Base-by-base conservation (phyloP, 345 rosid species). In the Turritis glabra region DNA sequence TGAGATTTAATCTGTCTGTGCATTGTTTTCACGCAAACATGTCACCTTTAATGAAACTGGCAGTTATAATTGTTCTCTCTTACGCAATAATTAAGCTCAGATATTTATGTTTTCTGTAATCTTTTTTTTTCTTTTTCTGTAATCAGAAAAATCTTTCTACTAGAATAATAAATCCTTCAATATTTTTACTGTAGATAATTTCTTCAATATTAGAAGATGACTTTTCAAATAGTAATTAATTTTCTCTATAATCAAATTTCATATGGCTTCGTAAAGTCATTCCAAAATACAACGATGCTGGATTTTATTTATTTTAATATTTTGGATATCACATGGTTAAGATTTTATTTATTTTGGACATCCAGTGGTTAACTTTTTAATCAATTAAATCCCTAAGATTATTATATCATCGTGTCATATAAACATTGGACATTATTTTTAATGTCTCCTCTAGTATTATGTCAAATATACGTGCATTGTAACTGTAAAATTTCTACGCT, bases 21-120 rank as follows among this genome's bases (percentile, higher is more conserved):
- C 80, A 76, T 76, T 54, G 80, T 76, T 76, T 76, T 76, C 80
- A 69, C 15, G 65, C 71, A 76, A 62, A 61, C 29, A 25, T 14
- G 27, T 40, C 48, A 40, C 50, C 50, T 61, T 76, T 62, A 62
- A 62, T 62, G 75, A 76, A 44, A 62, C 75, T 69, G 71, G 59
- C 71, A 62, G 80, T 76, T 69, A 52, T 33, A 69, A 44, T 69
- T 69, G 62, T 76, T 61, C 52, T 62, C 70, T 53, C 70, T 69
- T 54, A 61, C 75, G 71, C 51, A 76, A 51, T 53, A 69, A 23
- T 32, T 76, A 69, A 26, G 38, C 51, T 69, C 70, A 62, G 1
- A 56, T 18, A 3, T 57, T 26, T 46, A 27, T 40, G 5, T n/a
- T 46, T 25, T 19, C 35, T 21, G 19, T 60, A 59, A 47, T 43